Base-by-base conservation (phyloP, 2,329 filamentous ascomycete genomes). In the Aspergillus sp. region DNA sequence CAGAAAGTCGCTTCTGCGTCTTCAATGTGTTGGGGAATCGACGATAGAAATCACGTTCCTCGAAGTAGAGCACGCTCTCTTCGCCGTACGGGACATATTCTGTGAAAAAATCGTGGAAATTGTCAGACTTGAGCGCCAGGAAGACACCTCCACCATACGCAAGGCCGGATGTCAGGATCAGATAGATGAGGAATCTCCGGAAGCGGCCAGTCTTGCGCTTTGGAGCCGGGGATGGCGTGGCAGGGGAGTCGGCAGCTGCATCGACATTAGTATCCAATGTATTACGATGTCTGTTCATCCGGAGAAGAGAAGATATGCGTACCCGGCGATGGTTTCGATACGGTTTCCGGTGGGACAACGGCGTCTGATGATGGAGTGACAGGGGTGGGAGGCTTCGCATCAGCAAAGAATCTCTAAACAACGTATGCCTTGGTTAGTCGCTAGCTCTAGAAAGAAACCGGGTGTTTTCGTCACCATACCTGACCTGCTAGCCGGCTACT, bases 21-120 rank as follows among this genome's bases (percentile, higher is more conserved):
- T 75, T 76, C 58, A 78, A 74, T 46, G 84, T 82, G 66, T 80
- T 80, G 8, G 87, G 88, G 82, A 97, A 97, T 61, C 91, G 89
- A 79, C 90, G 93, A 75, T 90, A 88, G 82, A 97, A 97, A 73
- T 97, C 93, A 68, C 90, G 87, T 81, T 99, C 95, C 80, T 99
- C 95, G 56, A 99, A 89, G 81, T 96, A 98, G 28, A 96, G 87
- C 50, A 99, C 94, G 19, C 91, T 91, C 75, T 97, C 92, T 80
- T 99, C 95, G 72, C 93, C 95, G 69, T 91, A 97, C 23, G 95
- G 95, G 19, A 99, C 81, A 77, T 94, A 99, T 80, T 97, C 93
- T 71, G 93, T 98, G 81, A 99, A 99, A 83, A 97, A 95, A 79
- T 99, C 95, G 80, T 99, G 94, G 85, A 98, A 99, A 80, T 92